phyloP scores from a whole-genome alignment of 352 stramenopile genomes.

The Phytophthora sp. region DNA sequence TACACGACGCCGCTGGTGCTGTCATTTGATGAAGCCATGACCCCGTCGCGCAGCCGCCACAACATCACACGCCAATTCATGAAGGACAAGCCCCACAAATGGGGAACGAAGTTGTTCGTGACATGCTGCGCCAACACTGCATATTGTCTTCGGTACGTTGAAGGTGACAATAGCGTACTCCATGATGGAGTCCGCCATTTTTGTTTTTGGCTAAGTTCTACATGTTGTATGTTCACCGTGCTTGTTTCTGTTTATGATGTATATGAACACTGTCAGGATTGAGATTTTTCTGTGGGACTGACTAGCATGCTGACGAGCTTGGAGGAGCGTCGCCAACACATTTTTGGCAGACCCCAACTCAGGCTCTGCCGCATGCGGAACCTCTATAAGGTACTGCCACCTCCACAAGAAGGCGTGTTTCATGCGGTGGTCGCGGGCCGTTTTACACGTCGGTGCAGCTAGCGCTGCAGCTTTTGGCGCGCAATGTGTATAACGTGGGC shows the following conservation, averaged over 20 bases:
- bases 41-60: conserved; percentile 3
- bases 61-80: conserved; percentile 15
- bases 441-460: conserved; percentile 30
- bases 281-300: conserved; percentile 13
- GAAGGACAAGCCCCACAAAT: no score
- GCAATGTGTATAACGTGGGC: conserved; percentile 17
- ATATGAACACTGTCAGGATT: conserved; percentile 3
- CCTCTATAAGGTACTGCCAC: neutral
- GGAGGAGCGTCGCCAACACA: neutral
- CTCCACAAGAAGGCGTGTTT: neutral
- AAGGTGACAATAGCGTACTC: no score
- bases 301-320: conserved; percentile 3
- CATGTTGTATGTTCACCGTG: no score
- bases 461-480: conserved; percentile 17
- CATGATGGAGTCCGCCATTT: neutral
- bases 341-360: conserved; percentile 16
- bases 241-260: no score
- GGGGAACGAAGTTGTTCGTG: conserved; percentile 20
- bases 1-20: conserved; percentile 2
- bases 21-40: conserved; percentile 20
- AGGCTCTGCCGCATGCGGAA: conserved; percentile 13
- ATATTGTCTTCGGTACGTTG: conserved; percentile 8
- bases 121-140: conserved; percentile 14
- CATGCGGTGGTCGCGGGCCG: conserved; percentile 14
- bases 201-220: conserved; percentile 6